Evolutionary conservation across 805 yeast species (phyloP).

Genomic region (Candida anglica): DNA sequence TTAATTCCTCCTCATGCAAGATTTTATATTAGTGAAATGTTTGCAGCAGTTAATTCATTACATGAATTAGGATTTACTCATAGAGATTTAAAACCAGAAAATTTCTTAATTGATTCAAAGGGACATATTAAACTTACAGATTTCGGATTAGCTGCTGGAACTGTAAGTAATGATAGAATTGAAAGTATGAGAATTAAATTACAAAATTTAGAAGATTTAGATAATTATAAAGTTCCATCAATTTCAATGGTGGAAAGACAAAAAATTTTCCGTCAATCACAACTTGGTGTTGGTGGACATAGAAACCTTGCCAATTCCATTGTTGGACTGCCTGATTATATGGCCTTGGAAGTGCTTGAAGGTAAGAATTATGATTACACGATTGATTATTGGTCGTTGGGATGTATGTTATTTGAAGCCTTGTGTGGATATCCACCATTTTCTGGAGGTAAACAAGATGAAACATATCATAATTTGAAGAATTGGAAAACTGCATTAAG

Average conservation of each 20-base stretch:
- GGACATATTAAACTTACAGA: constrained; percentile 95
- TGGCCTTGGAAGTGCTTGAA: constrained; percentile 96
- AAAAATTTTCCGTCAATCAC: constrained; percentile 76
- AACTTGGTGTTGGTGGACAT: constrained; percentile 42
- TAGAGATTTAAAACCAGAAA: constrained; percentile 94
- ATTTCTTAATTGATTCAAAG: constrained; percentile 80
- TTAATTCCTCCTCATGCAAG: constrained; percentile 93
- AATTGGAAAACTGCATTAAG: constrained; percentile 86
- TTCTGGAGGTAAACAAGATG: constrained; percentile 89
- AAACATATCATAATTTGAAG: constrained; percentile 88
- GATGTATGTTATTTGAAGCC: constrained; percentile 95
- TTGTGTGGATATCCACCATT: constrained; percentile 97
- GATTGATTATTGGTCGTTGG: constrained; percentile 98
- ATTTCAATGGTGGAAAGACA: constrained; percentile 86
- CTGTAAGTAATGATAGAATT: constrained; percentile 86
- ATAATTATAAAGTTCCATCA: constrained; percentile 57
- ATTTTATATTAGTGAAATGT: constrained; percentile 94
- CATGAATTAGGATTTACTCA: constrained; percentile 96
- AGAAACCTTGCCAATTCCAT: constrained; percentile 89
- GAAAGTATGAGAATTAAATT: constrained; percentile 81
- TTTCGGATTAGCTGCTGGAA: constrained; percentile 96
- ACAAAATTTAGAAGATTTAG: constrained; percentile 66
- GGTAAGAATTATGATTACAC: constrained; percentile 93
- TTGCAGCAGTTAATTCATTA: constrained; percentile 86
- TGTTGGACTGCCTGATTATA: constrained; percentile 98